phyloP scores from a whole-genome alignment of 352 stramenopile species.

The Peronospora farinosa region DNA sequence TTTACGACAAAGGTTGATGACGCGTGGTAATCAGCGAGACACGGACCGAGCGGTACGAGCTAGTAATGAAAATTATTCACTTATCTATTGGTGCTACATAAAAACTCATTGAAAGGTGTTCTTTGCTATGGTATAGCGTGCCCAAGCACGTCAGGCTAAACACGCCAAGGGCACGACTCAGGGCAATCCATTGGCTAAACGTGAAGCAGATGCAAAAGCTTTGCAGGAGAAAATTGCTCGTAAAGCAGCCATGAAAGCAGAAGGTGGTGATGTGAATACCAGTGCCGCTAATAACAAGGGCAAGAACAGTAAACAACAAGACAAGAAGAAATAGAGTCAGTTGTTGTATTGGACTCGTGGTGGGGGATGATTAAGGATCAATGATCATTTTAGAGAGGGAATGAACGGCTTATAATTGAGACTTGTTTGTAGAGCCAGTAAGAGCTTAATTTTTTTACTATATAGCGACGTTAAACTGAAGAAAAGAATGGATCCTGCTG shows the following conservation, averaged over 20 bases:
- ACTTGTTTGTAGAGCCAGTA: background rate
- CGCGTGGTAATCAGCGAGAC: slow-evolving; percentile 79
- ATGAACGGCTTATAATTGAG: no score
- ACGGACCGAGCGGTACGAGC: slow-evolving; percentile 56
- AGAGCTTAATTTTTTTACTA: background rate
- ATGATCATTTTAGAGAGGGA: slow-evolving; percentile 7
- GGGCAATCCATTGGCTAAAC: slow-evolving; percentile 54
- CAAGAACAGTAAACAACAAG: slow-evolving; percentile 39
- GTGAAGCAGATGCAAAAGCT: slow-evolving; percentile 69
- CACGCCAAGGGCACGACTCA: slow-evolving; percentile 31
- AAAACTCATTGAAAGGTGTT: background rate
- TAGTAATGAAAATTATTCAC: background rate
- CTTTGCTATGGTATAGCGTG: slow-evolving; percentile 36
- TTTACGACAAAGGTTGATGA: slow-evolving; percentile 32
- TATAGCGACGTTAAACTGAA: background rate
- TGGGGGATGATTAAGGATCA: no score
- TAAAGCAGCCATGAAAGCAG: slow-evolving; percentile 60
- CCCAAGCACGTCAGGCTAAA: slow-evolving; percentile 64
- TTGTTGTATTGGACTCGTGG: no score
- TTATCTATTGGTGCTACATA: no score
- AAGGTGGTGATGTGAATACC: slow-evolving; percentile 25
- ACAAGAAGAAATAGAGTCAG: slow-evolving; percentile 28
- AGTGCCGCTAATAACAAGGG: slow-evolving; percentile 19
- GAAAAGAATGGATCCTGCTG: slow-evolving; percentile 41
- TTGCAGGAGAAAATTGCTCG: slow-evolving; percentile 77